phyloP scores from a whole-genome alignment of 495 filamentous ascomycete genomes.

The Talaromyces nanjingensis region DNA sequence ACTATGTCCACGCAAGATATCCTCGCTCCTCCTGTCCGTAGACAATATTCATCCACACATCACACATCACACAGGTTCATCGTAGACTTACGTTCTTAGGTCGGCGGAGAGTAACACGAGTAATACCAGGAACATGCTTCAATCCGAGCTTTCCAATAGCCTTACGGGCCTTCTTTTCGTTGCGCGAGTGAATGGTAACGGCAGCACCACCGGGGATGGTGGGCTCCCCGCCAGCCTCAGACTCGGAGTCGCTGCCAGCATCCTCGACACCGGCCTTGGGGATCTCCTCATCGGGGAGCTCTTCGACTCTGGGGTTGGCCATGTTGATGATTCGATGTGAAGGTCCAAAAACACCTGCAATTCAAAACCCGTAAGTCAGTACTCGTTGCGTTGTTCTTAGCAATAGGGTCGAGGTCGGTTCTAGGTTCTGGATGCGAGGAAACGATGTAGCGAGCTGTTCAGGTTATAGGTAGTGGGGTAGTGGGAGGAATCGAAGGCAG shows the following conservation, averaged over 20 bases:
- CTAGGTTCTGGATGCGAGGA: background rate
- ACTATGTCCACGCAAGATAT: background rate
- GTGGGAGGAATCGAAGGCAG: background rate
- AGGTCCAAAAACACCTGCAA: background rate
- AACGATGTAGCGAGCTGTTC: background rate
- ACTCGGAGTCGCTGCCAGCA: slow-evolving; percentile 71
- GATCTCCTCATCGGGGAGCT: slow-evolving; percentile 79
- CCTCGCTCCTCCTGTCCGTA: background rate
- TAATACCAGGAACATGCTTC: slow-evolving; percentile 94
- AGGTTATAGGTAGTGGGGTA: background rate
- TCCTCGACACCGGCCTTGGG: slow-evolving; percentile 75
- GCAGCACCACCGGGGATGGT: slow-evolving; percentile 78
- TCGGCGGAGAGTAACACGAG: slow-evolving; percentile 90
- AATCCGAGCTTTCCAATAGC: slow-evolving; percentile 96
- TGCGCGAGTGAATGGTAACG: slow-evolving; percentile 89
- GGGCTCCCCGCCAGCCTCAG: slow-evolving; percentile 60
- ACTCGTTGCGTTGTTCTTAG: background rate
- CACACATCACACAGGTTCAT: background rate
- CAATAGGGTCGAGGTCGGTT: background rate
- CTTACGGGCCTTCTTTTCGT: slow-evolving; percentile 99
- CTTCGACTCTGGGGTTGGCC: slow-evolving; percentile 96
- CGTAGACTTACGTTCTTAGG: slow-evolving; percentile 78
- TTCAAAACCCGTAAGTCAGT: background rate
- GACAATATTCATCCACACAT: background rate
- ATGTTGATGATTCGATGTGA: slow-evolving; percentile 48